phyloP scores from a whole-genome alignment of 176 grass and related monocot genomes.

The Poa pratensis region DNA sequence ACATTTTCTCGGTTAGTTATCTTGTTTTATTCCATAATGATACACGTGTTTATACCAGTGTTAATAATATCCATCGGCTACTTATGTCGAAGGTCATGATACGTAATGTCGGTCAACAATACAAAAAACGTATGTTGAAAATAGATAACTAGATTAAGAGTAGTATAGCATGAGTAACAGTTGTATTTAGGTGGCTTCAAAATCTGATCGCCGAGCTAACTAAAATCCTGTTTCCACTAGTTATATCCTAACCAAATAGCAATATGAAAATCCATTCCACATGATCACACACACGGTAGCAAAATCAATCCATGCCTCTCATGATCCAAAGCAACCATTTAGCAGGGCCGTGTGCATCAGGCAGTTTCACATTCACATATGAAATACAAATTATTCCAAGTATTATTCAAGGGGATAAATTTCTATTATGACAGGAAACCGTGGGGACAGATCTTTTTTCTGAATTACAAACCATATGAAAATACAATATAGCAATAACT shows the following conservation, averaged over 20 bases:
- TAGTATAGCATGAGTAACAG: background rate
- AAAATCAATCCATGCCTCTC: background rate
- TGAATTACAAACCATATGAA: too few species aligned
- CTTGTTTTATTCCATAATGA: too few species aligned
- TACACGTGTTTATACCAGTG: too few species aligned
- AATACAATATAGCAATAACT: too few species aligned
- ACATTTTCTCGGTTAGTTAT: background rate
- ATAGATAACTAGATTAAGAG: background rate
- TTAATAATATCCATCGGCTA: too few species aligned
- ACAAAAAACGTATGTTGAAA: background rate
- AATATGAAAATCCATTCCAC: background rate
- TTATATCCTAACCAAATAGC: background rate
- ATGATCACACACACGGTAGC: accelerated
- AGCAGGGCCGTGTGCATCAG: too few species aligned
- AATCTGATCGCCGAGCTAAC: background rate
- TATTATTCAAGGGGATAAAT: too few species aligned
- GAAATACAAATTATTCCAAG: too few species aligned
- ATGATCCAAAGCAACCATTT: background rate
- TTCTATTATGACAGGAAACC: too few species aligned
- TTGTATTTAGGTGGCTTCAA: background rate
- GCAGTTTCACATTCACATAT: too few species aligned
- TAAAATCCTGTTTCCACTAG: background rate
- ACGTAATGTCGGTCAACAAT: background rate
- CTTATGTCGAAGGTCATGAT: background rate
- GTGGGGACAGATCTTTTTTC: too few species aligned